Conservation (phyloP, 2,329 filamentous ascomycete genomes). For the Cladosporium sp. region DNA sequence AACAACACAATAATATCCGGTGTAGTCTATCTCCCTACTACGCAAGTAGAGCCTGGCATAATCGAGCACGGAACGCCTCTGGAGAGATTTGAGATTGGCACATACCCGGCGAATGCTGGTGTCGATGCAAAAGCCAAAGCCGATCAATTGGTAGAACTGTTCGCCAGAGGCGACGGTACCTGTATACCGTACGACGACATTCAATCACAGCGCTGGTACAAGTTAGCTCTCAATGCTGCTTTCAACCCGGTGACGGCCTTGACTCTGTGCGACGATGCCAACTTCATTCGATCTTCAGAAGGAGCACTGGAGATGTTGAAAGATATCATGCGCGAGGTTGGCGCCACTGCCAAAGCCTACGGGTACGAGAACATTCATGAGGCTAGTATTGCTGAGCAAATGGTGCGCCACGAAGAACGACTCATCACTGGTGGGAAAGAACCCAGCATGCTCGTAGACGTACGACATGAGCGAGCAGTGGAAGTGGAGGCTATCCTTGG, state of each 20-base stretch:
- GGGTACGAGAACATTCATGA: constrained; percentile 42
- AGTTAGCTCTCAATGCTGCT: constrained; percentile 60
- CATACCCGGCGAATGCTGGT: constrained; percentile 43
- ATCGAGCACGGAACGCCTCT: constrained; percentile 48
- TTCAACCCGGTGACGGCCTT: constrained; percentile 63
- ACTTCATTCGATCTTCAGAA: constrained; percentile 49
- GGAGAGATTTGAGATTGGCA: constrained; percentile 53
- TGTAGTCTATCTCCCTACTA: constrained; percentile 56
- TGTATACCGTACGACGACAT: constrained; percentile 55
- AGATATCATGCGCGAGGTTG: constrained; percentile 49
- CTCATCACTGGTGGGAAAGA: constrained; percentile 45
- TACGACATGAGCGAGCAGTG: constrained; percentile 44
- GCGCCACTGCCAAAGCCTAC: constrained; percentile 41
- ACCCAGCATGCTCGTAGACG: constrained; percentile 54
- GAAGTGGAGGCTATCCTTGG: constrained; percentile 54
- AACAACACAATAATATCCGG: constrained; percentile 55
- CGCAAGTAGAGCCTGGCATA: constrained; percentile 52
- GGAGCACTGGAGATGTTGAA: constrained; percentile 41
- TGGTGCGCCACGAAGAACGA: constrained; percentile 42
- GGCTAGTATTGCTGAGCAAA: constrained; percentile 42
- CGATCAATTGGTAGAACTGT: constrained; percentile 26
- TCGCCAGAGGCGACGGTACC: constrained; percentile 44
- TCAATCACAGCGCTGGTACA: constrained; percentile 59
- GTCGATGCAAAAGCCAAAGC: constrained; percentile 21
- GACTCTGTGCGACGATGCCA: constrained; percentile 54